Evolutionary conservation across 108 stramenopile species (phyloP), one percentile per base, ranked within the genome.

Genomic region (Poteriospumella lacustris): DNA sequence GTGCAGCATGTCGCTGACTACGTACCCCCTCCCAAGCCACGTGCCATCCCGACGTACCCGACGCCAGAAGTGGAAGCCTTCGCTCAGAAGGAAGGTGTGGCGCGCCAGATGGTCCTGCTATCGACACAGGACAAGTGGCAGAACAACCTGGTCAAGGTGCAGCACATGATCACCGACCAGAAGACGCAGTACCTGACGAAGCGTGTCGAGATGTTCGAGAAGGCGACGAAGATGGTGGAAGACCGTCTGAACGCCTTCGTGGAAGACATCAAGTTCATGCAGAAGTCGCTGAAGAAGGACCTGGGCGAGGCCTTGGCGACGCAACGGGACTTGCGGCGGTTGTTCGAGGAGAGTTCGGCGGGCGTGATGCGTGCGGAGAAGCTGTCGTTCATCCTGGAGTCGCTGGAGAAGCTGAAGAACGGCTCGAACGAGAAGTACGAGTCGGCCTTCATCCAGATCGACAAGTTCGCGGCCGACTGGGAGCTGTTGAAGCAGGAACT

Each of bases 371-470:
- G 47, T 52, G 60, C 60, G 5, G 60, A 64, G 60, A 64, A 64
- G 36, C 36, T 64, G 31, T 64, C 60, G 31, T 64, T 64, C 24
- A 64, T 64, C 15, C 36, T 64, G 60, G 60, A 64, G 24, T 64
- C 60, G 3, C 60, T 64, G 5, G 60, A 64, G 31, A 64, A 19
- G 9, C 36, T 64, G 3, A 64, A 64, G 47, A 19, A 9, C 9
- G 9, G 15, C 15, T 9, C 19, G 15, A 19, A 19, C 47, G 47
- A 52, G 47, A 52, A 52, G 47, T 52, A 52, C 19, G 47, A 52
- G 9, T 9, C 47, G 9, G 47, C 47, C 47, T 52, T 15, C 47
- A 52, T 15, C 15, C 47, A 64, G 60, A 31, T 64, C 29, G 60
- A 64, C 33, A 64, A 64, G 36, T 64, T 64, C 31, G 24, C 60